Evolutionary conservation across 2,329 filamentous ascomycete genomes (phyloP).

Genomic region (Colletotrichum sp.): DNA sequence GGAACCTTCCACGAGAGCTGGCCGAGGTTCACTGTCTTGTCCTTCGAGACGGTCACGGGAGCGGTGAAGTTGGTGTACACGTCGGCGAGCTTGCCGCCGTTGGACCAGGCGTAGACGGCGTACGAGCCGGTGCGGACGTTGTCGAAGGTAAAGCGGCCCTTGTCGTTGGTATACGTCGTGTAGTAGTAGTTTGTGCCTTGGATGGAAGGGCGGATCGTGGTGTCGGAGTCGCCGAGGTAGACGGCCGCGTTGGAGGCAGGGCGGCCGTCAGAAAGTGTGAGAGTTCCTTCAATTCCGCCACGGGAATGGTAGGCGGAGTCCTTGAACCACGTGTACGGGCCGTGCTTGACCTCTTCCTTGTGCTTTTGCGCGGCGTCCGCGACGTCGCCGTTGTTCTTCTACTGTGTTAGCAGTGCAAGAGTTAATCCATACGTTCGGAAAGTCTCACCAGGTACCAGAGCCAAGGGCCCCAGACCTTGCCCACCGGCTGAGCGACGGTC

Average conservation of each 20-base stretch:
- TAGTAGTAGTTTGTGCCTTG: constrained; percentile 43
- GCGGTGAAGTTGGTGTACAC: constrained; percentile 44
- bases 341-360: constrained; percentile 38
- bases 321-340: constrained; percentile 51
- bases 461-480: constrained; percentile 21
- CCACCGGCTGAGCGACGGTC: not conserved
- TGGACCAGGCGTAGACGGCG: constrained; percentile 49
- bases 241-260: constrained; percentile 48
- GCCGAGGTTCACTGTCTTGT: constrained; percentile 19
- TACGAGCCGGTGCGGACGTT: constrained; percentile 46
- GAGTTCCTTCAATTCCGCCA: constrained; percentile 41
- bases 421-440: not conserved
- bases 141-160: constrained; percentile 43
- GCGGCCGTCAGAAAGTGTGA: constrained; percentile 47
- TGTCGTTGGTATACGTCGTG: constrained; percentile 42
- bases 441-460: constrained; percentile 20
- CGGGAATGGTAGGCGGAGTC: constrained; percentile 45
- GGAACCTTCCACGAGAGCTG: constrained; percentile 1
- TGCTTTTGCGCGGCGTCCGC: constrained; percentile 39
- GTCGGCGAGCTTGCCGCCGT: constrained; percentile 42
- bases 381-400: constrained; percentile 46
- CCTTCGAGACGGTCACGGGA: constrained; percentile 36
- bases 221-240: constrained; percentile 49
- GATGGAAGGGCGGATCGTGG: constrained; percentile 25
- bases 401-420: constrained; percentile 25